A percentile compares a stretch with the other conserved stretches of the same genome.
Conservation (phyloP, 768 basidiomycete species). For the Russula olivacea region DNA sequence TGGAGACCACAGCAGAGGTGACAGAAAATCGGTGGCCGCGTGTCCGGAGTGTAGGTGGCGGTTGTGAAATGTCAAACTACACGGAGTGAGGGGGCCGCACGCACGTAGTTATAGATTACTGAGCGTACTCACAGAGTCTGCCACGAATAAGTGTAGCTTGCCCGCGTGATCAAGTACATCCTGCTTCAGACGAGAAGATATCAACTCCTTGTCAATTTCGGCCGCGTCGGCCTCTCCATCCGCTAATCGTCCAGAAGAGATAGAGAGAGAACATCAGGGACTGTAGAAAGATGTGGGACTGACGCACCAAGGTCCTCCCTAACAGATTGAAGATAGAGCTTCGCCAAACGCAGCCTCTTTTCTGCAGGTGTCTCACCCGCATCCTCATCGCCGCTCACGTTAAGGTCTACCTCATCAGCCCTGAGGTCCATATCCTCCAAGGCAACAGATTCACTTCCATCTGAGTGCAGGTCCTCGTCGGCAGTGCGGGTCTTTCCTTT, state of each 20-base stretch:
- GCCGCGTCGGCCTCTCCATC: slow-evolving; percentile 94
- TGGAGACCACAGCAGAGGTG: slow-evolving; percentile 74
- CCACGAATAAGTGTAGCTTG: slow-evolving; percentile 77
- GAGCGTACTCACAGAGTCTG: slow-evolving; percentile 51
- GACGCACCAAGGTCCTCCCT: slow-evolving; percentile 60
- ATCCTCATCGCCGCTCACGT: slow-evolving; percentile 75
- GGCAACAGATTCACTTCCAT: slow-evolving; percentile 42
- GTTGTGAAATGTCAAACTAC: slow-evolving; percentile 53
- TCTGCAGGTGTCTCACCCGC: slow-evolving; percentile 86
- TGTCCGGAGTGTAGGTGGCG: slow-evolving; percentile 50
- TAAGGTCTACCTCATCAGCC: slow-evolving; percentile 46
- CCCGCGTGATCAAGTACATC: slow-evolving; percentile 90
- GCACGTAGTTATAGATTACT: background rate
- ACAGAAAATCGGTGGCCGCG: slow-evolving; percentile 74
- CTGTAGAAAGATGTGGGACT: background rate
- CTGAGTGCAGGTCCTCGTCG: slow-evolving; percentile 66
- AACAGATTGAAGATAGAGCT: slow-evolving; percentile 82
- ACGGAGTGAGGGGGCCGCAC: background rate
- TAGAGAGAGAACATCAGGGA: background rate
- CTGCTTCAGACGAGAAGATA: slow-evolving; percentile 83
- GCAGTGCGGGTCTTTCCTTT: slow-evolving; percentile 26
- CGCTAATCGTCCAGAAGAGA: slow-evolving; percentile 35
- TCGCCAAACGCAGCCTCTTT: slow-evolving; percentile 86
- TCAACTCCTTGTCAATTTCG: slow-evolving; percentile 89
- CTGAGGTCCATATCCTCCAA: slow-evolving; percentile 76